phyloP scores from a whole-genome alignment of 352 stramenopile genomes.

The Globisporangium solare region DNA sequence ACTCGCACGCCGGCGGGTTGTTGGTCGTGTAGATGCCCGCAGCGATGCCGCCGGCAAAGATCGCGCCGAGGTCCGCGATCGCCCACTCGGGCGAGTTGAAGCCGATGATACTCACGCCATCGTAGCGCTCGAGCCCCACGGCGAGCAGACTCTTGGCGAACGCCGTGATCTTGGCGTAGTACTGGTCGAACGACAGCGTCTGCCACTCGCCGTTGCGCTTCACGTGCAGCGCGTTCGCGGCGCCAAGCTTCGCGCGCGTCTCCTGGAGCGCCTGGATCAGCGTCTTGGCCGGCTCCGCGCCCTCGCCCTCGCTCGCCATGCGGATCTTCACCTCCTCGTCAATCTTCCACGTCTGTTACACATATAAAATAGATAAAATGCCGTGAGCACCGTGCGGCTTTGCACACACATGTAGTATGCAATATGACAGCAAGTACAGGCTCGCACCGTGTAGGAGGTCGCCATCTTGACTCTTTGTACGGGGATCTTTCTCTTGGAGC shows the following conservation, averaged over 20 bases:
- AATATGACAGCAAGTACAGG: no score
- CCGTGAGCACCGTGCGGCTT: no score
- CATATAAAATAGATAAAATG: no score
- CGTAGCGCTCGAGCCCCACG: constrained; percentile 63
- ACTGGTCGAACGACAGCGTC: constrained; percentile 63
- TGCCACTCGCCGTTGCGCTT: constrained; percentile 77
- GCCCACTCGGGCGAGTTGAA: constrained; percentile 93
- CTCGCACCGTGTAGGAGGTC: constrained; percentile 37
- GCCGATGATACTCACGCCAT: constrained; percentile 86
- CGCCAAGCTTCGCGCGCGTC: constrained; percentile 47
- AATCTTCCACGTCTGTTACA: constrained; percentile 83
- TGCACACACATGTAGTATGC: no score
- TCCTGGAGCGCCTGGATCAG: constrained; percentile 56
- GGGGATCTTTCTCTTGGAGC: no score
- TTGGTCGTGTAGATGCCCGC: constrained; percentile 97
- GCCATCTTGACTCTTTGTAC: constrained; percentile 1
- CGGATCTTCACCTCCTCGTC: constrained; percentile 81
- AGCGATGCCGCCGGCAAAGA: constrained; percentile 89
- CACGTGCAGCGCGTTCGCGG: constrained; percentile 53
- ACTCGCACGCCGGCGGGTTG: constrained; percentile 86
- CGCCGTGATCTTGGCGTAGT: constrained; percentile 68
- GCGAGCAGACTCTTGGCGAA: constrained; percentile 82
- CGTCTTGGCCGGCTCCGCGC: constrained; percentile 38
- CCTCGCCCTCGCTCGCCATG: constrained; percentile 47
- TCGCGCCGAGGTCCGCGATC: constrained; percentile 90